phyloP scores from a whole-genome alignment of 495 filamentous ascomycete genomes.

The Neurospora sp. region DNA sequence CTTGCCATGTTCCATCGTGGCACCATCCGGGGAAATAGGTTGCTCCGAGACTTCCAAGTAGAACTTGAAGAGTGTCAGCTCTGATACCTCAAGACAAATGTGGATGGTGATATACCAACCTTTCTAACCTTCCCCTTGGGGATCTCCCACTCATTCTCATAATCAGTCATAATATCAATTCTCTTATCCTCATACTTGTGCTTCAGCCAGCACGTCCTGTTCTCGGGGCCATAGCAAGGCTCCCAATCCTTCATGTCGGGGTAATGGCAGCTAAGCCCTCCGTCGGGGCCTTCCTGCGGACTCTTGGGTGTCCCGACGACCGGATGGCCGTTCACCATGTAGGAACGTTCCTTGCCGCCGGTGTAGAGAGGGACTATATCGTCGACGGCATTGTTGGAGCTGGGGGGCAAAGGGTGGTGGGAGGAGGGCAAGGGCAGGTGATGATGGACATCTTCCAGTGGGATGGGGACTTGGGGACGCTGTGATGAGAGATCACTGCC shows the following conservation, averaged over 20 bases:
- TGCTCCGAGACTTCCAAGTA: constrained; percentile 7
- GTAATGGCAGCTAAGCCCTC: constrained; percentile 1
- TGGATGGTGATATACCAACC: not conserved
- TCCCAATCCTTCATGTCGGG: constrained; percentile 1
- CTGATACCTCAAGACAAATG: not conserved
- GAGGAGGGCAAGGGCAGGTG: not conserved
- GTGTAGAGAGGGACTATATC: not conserved
- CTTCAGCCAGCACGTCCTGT: constrained; percentile 5
- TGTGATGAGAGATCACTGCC: not conserved
- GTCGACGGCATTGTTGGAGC: not conserved
- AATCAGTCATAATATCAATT: constrained; percentile 8
- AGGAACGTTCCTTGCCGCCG: not conserved
- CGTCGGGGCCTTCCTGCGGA: constrained; percentile 1
- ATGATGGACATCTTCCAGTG: not conserved
- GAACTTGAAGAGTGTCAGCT: not conserved
- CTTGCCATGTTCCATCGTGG: constrained; percentile 10
- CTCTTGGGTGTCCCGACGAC: constrained; percentile 5
- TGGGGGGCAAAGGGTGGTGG: not conserved
- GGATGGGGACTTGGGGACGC: not conserved
- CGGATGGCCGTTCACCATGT: not conserved
- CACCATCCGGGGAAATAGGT: constrained; percentile 6
- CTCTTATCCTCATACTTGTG: not conserved
- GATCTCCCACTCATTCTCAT: constrained; percentile 3
- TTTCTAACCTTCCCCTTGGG: not conserved
- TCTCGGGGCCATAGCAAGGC: constrained; percentile 3